phyloP scores from a whole-genome alignment of 1,284 basidiomycete genomes.

The Marasmius oreades region DNA sequence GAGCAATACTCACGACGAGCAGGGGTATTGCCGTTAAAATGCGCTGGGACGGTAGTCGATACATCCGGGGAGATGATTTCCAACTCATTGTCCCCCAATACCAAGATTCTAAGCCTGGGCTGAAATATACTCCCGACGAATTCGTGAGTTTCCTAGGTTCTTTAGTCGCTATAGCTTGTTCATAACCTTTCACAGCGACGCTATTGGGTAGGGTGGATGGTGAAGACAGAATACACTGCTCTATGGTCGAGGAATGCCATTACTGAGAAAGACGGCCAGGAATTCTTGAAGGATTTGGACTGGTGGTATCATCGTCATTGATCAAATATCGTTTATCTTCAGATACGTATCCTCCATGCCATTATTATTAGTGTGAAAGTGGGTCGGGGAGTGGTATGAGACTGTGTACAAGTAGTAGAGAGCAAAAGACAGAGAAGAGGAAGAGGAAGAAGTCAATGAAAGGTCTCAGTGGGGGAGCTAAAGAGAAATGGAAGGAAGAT shows the following conservation, averaged over 20 bases:
- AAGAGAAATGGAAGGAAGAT: too few species aligned
- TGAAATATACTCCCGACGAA: background rate
- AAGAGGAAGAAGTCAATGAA: too few species aligned
- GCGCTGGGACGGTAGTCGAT: constrained; percentile 1
- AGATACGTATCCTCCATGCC: too few species aligned
- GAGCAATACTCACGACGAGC: background rate
- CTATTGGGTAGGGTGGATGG: constrained; percentile 4
- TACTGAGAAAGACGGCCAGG: background rate
- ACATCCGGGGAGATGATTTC: background rate
- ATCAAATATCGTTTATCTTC: too few species aligned
- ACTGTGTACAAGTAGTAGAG: too few species aligned
- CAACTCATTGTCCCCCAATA: background rate
- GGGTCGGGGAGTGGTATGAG: too few species aligned
- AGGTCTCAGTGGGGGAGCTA: too few species aligned
- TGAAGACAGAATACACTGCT: constrained; percentile 3
- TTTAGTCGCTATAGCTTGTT: background rate
- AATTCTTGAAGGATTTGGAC: background rate
- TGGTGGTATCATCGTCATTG: constrained; percentile 1
- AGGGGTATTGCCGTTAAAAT: constrained; percentile 2
- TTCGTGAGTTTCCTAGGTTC: background rate
- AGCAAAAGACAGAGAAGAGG: too few species aligned
- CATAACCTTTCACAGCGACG: background rate
- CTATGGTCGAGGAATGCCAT: background rate
- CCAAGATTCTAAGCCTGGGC: background rate
- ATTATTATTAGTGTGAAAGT: too few species aligned